Percentiles rank a stretch among this genome's conserved stretches.
These are phyloP conservation scores for Henckelia pumila DNA, from an alignment of 257 asterid species.

Conservation along the genomic window DNA sequence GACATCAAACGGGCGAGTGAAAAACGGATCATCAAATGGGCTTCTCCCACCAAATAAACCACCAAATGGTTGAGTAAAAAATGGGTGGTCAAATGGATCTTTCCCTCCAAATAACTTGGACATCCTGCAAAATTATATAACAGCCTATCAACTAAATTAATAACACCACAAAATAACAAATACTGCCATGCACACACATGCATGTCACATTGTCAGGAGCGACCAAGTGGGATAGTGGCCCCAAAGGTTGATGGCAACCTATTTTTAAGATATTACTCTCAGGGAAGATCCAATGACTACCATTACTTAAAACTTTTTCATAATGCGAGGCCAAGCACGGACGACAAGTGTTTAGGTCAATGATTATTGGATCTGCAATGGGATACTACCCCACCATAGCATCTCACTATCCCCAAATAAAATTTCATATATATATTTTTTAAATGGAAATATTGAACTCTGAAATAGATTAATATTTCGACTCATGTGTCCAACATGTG, in stretches of 20 bases:
- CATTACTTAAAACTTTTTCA: no score
- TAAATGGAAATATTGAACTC: neutral
- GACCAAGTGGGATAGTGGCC: neutral
- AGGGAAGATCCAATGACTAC: no score
- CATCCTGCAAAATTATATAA: constrained; percentile 34
- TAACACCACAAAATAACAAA: neutral
- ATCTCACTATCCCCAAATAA: no score
- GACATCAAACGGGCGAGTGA: constrained; percentile 28
- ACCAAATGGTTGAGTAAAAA: constrained; percentile 60
- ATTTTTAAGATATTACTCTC: no score
- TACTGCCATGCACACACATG: neutral
- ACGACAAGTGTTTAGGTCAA: no score
- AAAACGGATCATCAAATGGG: constrained; percentile 49
- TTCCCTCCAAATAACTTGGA: constrained; percentile 70
- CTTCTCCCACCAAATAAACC: constrained; percentile 51
- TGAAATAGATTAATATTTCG: neutral
- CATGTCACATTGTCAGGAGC: neutral
- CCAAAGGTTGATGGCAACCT: no score
- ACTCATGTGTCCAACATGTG: neutral
- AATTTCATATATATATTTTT: neutral
- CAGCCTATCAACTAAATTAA: constrained; percentile 4
- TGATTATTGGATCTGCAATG: no score
- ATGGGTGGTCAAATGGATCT: constrained; percentile 72
- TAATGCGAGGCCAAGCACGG: no score
- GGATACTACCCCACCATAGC: no score